Evolutionary conservation across 73 alveolate genomes (phyloP), one percentile per base, ranked within the genome.

Genomic region (Stentor roeselii): DNA sequence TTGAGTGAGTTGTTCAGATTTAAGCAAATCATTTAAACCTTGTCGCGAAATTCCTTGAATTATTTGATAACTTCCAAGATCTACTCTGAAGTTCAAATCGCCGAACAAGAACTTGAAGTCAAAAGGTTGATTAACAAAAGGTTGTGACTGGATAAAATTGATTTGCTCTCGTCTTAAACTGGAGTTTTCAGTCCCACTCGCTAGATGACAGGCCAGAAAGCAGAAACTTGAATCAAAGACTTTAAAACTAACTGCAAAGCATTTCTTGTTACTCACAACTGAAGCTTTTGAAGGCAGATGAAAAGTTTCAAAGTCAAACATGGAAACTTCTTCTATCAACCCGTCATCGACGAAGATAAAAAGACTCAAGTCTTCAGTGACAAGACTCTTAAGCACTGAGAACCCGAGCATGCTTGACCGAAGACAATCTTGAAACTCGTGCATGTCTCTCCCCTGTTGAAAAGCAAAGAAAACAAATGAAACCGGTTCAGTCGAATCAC

Each of bases 241-340:
- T 38, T 90, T 80, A 42, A 96, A 93, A 42, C 96, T 78, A 31
- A 96, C 89, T 6, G 88, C 88, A 36, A 95, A 93, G 3, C 98
- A 98, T 40, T 98, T 98, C 89, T 96, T 96, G 76, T 95, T 96
- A 21, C 98, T 98, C n/a, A n/a, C n/a, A 3, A 93, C 75, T 42
- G 92, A 84, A 0, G 99, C 99, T 34, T 94, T 93, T 42, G 91
- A 84, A 0, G 99, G 99, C 3, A 95, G 86, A 77, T 98, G 95
- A 42, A 93, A 82, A 27, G 75, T 87, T 59, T 90, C 93, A 37
- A 75, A 76, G 60, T 86, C 80, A 39, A 90, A 77, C 21, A 50
- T 50, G 30, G 67, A 11, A 6, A 50, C 67, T 11, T 50, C 67
- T 50, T 50, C 67, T 11, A 50, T 50, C 6, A 50, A 21, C 67